Percentiles rank a stretch among this genome's conserved stretches.
Conservation (phyloP, 257 asterid genomes). For the Solanum neorickii region DNA sequence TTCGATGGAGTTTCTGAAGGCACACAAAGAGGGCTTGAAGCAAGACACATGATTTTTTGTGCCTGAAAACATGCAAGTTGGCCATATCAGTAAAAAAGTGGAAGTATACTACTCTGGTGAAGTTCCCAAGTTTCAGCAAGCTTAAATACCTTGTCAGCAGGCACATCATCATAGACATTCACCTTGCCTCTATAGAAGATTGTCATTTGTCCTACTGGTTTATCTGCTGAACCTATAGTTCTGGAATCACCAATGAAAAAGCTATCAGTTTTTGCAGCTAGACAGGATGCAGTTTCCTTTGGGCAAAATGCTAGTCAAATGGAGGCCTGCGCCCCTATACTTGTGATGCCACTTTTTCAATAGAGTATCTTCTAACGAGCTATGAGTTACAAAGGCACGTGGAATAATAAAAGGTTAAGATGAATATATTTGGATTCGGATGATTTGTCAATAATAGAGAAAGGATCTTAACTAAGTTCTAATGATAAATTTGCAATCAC, state of each 20-base stretch:
- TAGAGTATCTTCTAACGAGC: not conserved
- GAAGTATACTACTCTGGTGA: not conserved
- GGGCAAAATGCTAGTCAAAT: not conserved
- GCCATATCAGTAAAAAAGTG: constrained; percentile 1
- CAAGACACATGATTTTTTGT: constrained; percentile 53
- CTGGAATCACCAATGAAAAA: constrained; percentile 16
- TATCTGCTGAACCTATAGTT: constrained; percentile 27
- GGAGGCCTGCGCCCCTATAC: not conserved
- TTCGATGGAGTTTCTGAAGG: constrained; percentile 41
- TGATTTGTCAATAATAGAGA: not conserved
- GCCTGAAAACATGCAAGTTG: constrained; percentile 36
- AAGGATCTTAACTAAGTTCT: not conserved
- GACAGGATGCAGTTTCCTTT: not conserved
- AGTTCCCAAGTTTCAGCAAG: not conserved
- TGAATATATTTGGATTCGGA: not conserved
- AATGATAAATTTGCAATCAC: not conserved
- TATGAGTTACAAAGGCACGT: not conserved
- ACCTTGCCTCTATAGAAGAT: constrained; percentile 85
- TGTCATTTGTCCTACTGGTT: constrained; percentile 71
- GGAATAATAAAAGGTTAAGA: not conserved
- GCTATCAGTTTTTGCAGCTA: not conserved
- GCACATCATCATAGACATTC: constrained; percentile 81
- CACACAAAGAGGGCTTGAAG: constrained; percentile 56
- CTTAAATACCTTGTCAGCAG: constrained; percentile 65
- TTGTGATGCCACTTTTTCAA: not conserved